These are phyloP conservation scores for Tuber microsphaerosporum DNA, from an alignment of 495 filamentous ascomycete genomes.

Conservation along the genomic window DNA sequence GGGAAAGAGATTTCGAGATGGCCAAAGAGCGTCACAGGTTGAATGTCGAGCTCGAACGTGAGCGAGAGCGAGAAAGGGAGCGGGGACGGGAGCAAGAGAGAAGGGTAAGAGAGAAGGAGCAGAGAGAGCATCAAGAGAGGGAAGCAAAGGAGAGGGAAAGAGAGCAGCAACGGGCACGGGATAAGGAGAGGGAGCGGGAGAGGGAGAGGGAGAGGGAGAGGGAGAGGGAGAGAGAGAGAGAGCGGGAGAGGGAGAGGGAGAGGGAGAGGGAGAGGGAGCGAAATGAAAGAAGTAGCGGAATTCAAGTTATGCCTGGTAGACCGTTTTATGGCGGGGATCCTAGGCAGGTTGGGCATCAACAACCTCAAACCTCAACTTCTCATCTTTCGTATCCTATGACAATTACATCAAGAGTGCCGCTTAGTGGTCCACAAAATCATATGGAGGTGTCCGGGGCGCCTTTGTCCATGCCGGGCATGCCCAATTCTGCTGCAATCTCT, in stretches of 20 bases:
- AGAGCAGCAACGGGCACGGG: constrained; percentile 44
- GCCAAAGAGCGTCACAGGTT: not conserved
- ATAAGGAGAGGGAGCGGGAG: constrained; percentile 31
- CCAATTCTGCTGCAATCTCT: constrained; percentile 31
- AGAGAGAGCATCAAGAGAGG: constrained; percentile 6
- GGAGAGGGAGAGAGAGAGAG: constrained; percentile 32
- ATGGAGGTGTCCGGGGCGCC: constrained; percentile 40
- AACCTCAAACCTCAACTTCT: constrained; percentile 33
- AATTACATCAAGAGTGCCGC: constrained; percentile 45
- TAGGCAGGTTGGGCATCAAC: constrained; percentile 45
- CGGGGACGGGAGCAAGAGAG: constrained; percentile 27
- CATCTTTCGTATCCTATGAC: constrained; percentile 44
- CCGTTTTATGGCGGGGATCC: constrained; percentile 30
- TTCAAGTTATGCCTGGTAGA: constrained; percentile 19
- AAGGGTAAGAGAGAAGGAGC: constrained; percentile 22
- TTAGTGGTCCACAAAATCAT: constrained; percentile 39
- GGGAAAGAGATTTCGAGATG: constrained; percentile 5
- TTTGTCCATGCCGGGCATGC: constrained; percentile 24
- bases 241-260: constrained; percentile 24
- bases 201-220: constrained; percentile 33
- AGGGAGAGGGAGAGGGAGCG: constrained; percentile 31
- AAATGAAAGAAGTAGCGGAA: constrained; percentile 19
- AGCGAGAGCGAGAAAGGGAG: not conserved
- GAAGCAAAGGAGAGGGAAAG: constrained; percentile 48
- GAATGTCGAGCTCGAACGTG: constrained; percentile 11